Evolutionary conservation across 805 yeast genomes (phyloP), one percentile per base, ranked within the genome.

Genomic region (Myxozyma kluyveri): DNA sequence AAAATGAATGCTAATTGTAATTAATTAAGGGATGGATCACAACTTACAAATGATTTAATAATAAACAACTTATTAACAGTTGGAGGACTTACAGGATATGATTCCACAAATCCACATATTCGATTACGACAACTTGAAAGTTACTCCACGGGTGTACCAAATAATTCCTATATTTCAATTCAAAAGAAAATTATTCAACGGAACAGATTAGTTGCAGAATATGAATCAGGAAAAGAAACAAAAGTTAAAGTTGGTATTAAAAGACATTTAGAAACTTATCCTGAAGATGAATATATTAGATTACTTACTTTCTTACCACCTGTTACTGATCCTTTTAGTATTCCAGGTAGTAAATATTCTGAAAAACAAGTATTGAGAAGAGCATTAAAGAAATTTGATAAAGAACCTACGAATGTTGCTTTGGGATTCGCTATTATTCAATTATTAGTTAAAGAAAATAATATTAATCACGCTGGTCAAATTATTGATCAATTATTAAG

Each of bases 1-100:
- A n/a, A 22, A 2, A 14, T 39, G 42, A 39, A 26, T 41, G 26
- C 9, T 4, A 26, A 22, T 19, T 3, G 33, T 21, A 23, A 21
- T 5, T 12, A 17, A 6, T 17, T 37, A 49, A n/a, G 44, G 14
- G 17, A 27, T 43, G 32, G 51, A 49, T 2, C 55, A 52, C 14
- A 9, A 2, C 41, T 50, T 6, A 38, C 37, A 4, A 50, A 35
- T 33, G 68, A 69, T 41, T 66, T 78, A 33, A 65, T 80, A 9
- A 63, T 78, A 41, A 65, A 54, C 49, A 54, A 54, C 21, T 32
- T 42, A 14, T 49, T 54, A 9, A 36, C 48, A 3, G 5, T 47
- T 26, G 54, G 44, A 7, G 26, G 21, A 17, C 27, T 23, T 10
- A 18, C 47, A 14, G 24, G 31, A 14, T 54, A 50, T 38, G 40